Evolutionary conservation across 345 rosid species (phyloP).

Genomic region (Acer negundo): DNA sequence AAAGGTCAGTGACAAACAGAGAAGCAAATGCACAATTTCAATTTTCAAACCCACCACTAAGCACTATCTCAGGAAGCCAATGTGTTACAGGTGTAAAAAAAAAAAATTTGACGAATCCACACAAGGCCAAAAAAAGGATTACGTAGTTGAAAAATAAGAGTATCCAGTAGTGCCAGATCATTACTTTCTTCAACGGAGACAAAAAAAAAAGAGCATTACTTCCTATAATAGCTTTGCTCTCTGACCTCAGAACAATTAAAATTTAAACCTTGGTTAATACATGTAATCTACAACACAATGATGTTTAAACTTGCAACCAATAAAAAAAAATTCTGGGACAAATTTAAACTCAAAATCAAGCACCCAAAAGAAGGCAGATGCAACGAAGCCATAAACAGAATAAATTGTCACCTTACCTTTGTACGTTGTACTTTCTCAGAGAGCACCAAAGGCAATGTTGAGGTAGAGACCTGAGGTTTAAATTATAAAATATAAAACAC

Average conservation of each 20-base stretch:
- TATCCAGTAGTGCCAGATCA: background rate
- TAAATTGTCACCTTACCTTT: constrained; percentile 53
- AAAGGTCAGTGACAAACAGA: background rate
- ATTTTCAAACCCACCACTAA: background rate
- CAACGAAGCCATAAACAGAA: constrained; percentile 15
- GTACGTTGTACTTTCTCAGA: constrained; percentile 90
- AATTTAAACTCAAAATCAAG: constrained; percentile 14
- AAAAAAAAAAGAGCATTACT: background rate
- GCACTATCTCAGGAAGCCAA: background rate
- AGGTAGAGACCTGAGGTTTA: constrained; percentile 58
- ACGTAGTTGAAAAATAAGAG: background rate
- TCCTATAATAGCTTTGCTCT: background rate
- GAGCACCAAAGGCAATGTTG: constrained; percentile 82
- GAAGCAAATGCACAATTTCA: background rate
- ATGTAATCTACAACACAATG: background rate
- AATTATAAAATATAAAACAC: constrained; percentile 19
- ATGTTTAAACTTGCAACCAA: background rate
- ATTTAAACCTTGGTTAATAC: background rate
- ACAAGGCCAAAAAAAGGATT: background rate
- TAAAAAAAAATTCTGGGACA: background rate
- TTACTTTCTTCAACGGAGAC: background rate
- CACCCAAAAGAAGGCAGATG: background rate
- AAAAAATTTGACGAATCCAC: background rate
- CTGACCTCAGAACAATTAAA: background rate
- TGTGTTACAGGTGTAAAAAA: background rate